Evolutionary conservation across 176 grass and related monocot species (phyloP), one percentile per base, ranked within the genome.

Genomic region (Carex scoparia): DNA sequence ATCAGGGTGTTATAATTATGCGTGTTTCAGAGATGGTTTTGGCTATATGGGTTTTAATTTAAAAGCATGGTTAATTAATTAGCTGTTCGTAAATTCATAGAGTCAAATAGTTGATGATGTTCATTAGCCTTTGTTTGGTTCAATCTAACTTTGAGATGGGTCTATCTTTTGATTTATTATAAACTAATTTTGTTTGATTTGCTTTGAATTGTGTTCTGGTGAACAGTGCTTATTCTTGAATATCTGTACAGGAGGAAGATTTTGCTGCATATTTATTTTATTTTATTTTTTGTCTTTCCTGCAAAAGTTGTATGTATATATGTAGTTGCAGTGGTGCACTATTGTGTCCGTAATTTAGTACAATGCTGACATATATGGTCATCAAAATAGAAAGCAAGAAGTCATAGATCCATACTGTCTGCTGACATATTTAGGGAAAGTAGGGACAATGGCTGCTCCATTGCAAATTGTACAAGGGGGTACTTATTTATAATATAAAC

Each of bases 181-280:
- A 16, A 31, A 31, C 1, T 31, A 31, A 77, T 31, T 49, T 2
- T 56, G 49, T 77, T 32, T 30, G 1, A 32, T 5, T 76, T 11
- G 7, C 4, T 78, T 70, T 19, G 19, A 74, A 27, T 74, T 74
- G 44, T 51, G 10, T 42, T 69, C 23, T 31, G 23, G 51, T 57
- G 51, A 56, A 57, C 74, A 78, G 74, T 78, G 28, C 51, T 78
- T 57, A 58, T 78, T 78, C 73, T 78, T 78, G 72, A 78, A 56
- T 78, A 57, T 78, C 74, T 78, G 51, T 57, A 35, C 74, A 35
- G 23, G 23, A 55, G 23, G 54, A 56, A 77, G 48, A 56, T 55
- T 78, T 55, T 57, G 51, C 5, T 3, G 74, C 11, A 78, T 28
- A 78, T 72, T n/a, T 32, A 53, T 77, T 31, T 76, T 55, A 14